Evolutionary conservation across 129 eudicot species (phyloP).

Genomic region (Artemisia annua): DNA sequence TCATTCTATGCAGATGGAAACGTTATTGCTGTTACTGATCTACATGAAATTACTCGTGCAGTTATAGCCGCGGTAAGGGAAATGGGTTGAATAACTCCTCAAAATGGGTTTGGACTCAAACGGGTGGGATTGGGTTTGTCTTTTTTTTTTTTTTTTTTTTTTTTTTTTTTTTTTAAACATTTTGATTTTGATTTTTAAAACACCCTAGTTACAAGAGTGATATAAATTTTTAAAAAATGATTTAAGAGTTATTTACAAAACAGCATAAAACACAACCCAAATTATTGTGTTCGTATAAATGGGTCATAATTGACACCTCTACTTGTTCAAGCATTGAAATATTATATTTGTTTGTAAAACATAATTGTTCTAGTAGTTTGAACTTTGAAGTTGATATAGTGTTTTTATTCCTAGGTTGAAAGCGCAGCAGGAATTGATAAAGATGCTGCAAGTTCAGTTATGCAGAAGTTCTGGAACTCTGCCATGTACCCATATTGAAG

Average conservation of each 20-base stretch:
- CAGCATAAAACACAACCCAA: too few species aligned
- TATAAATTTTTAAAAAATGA: neutral
- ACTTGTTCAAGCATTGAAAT: too few species aligned
- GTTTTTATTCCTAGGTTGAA: constrained; percentile 49
- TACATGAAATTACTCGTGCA: constrained; percentile 84
- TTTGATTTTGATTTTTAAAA: neutral
- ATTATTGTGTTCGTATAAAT: too few species aligned
- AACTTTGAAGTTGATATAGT: constrained; percentile 9
- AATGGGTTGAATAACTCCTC: neutral
- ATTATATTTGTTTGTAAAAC: neutral
- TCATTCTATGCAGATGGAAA: constrained; percentile 75
- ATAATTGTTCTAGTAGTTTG: neutral
- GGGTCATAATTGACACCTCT: neutral
- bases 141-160: too few species aligned
- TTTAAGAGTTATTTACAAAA: neutral
- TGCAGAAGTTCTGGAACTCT: constrained; percentile 98
- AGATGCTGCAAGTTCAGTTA: constrained; percentile 75
- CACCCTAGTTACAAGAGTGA: neutral
- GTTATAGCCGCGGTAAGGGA: constrained; percentile 89
- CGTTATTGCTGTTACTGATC: constrained; percentile 79
- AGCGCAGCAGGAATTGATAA: constrained; percentile 68
- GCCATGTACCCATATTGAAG: constrained; percentile 44
- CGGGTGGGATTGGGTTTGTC: neutral
- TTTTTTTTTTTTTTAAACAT: too few species aligned
- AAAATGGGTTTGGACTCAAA: neutral